These are phyloP conservation scores for Rhodotorula glutinis DNA, from an alignment of 1,284 basidiomycete genomes.

Conservation along the genomic window DNA sequence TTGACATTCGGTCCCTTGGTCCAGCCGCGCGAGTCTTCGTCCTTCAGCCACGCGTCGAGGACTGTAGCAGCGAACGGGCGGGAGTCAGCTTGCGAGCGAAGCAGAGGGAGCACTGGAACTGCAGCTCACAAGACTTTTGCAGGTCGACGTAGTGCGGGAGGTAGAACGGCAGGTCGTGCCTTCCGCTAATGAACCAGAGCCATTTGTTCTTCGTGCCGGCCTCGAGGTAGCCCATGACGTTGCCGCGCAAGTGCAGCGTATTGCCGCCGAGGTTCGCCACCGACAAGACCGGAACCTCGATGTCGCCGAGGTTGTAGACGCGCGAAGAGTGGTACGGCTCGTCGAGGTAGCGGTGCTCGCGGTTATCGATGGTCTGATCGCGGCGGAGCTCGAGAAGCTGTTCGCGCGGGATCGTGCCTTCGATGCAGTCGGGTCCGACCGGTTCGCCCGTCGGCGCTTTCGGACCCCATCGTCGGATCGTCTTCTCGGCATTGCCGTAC, in stretches of 20 bases:
- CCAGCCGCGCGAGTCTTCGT: conserved; percentile 43
- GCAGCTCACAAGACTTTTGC: conserved; percentile 42
- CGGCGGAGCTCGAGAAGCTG: conserved; percentile 43
- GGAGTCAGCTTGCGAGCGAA: not conserved
- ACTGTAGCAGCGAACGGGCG: conserved; percentile 22
- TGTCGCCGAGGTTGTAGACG: conserved; percentile 44
- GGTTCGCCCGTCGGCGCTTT: not conserved
- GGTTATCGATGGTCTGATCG: conserved; percentile 45
- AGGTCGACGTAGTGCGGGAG: conserved; percentile 44
- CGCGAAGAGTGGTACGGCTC: conserved; percentile 45
- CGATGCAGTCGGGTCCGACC: conserved; percentile 41
- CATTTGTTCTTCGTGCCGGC: conserved; percentile 47
- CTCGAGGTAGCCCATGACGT: conserved; percentile 46
- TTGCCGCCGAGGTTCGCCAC: conserved; percentile 49
- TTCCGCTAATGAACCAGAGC: conserved; percentile 47
- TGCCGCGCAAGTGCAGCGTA: conserved; percentile 46
- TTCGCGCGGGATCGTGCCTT: conserved; percentile 43
- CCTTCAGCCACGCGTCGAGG: conserved; percentile 46
- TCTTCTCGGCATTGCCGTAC: conserved; percentile 43
- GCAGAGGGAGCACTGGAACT: not conserved
- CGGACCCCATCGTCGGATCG: conserved; percentile 32
- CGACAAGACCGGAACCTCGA: conserved; percentile 46
- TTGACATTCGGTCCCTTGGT: conserved; percentile 44
- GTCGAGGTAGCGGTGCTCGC: conserved; percentile 42
- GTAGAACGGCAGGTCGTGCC: conserved; percentile 49